Conservation (phyloP, 176 grass and related monocot species). For the Ananas comosus region DNA sequence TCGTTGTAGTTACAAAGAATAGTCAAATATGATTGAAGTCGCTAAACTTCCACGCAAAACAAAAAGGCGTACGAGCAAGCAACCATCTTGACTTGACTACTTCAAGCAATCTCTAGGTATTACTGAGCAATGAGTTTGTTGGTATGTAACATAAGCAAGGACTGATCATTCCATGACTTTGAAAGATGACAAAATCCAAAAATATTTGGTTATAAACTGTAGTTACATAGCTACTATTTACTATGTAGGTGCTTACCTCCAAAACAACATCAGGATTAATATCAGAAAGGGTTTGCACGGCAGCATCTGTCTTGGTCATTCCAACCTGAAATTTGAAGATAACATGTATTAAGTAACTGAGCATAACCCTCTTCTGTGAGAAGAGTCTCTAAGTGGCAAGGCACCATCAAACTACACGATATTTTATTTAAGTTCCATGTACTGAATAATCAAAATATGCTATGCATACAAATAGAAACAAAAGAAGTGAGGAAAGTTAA, state of each 20-base stretch:
- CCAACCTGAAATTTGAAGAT: slow-evolving; percentile 46
- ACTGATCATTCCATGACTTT: not conserved
- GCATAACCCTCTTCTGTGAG: not conserved
- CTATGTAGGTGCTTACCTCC: slow-evolving; percentile 40
- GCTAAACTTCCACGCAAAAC: slow-evolving; percentile 8
- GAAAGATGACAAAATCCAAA: not conserved
- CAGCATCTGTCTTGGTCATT: slow-evolving; percentile 98
- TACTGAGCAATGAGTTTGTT: not conserved
- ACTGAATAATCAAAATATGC: not conserved
- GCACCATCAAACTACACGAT: not conserved
- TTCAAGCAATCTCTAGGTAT: not conserved
- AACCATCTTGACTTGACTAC: not conserved
- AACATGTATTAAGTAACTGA: not conserved
- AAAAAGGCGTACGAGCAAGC: not conserved
- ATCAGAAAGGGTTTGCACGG: slow-evolving; percentile 81
- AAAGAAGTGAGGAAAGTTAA: not conserved
- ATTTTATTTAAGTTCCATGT: not conserved
- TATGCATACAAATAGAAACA: not conserved
- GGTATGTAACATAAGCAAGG: slow-evolving; percentile 12
- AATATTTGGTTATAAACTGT: not conserved
- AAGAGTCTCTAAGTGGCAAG: not conserved
- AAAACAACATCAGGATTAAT: slow-evolving; percentile 94
- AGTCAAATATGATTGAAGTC: too few relatives aligned
- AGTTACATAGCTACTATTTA: slow-evolving; percentile 6
- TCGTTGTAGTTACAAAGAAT: not conserved